Evolutionary conservation across 1,139 yeast species (phyloP).

Genomic region (Taiozyma sp.): DNA sequence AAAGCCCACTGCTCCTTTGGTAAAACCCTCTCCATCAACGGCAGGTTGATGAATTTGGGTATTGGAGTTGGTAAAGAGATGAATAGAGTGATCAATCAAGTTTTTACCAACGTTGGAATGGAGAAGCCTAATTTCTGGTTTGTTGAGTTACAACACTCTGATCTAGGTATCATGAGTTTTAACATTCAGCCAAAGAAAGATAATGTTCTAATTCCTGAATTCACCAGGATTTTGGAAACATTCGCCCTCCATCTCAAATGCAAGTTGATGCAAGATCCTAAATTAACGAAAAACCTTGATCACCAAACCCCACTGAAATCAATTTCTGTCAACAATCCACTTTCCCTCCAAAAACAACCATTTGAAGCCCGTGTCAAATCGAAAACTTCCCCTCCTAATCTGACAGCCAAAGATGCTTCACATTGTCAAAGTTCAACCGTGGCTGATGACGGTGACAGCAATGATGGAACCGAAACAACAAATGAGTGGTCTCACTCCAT

Average conservation of each 20-base stretch:
- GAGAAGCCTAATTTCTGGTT: conserved; percentile 30
- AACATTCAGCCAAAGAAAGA: conserved; percentile 43
- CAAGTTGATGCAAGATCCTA: neutral
- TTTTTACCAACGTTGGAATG: conserved; percentile 21
- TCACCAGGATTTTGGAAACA: neutral
- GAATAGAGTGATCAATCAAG: conserved; percentile 18
- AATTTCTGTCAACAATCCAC: neutral
- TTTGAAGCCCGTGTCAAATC: neutral
- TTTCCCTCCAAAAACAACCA: too few relatives aligned
- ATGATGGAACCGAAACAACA: conserved; percentile 2
- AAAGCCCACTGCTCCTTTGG: neutral
- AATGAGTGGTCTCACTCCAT: conserved; percentile 12
- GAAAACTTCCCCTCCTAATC: neutral
- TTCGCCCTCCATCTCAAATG: neutral
- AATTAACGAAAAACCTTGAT: neutral
- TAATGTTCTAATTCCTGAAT: conserved; percentile 19
- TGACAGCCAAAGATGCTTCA: neutral
- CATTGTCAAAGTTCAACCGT: neutral
- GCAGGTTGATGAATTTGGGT: conserved; percentile 26
- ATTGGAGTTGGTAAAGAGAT: conserved; percentile 28
- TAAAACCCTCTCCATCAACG: conserved; percentile 30
- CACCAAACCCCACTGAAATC: neutral
- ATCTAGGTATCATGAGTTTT: conserved; percentile 26
- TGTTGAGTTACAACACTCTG: conserved; percentile 16
- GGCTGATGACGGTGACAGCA: neutral